Evolutionary conservation across 2,329 filamentous ascomycete species (phyloP), one percentile per base, ranked within the genome.

Genomic region (Zopfia rhizophila): DNA sequence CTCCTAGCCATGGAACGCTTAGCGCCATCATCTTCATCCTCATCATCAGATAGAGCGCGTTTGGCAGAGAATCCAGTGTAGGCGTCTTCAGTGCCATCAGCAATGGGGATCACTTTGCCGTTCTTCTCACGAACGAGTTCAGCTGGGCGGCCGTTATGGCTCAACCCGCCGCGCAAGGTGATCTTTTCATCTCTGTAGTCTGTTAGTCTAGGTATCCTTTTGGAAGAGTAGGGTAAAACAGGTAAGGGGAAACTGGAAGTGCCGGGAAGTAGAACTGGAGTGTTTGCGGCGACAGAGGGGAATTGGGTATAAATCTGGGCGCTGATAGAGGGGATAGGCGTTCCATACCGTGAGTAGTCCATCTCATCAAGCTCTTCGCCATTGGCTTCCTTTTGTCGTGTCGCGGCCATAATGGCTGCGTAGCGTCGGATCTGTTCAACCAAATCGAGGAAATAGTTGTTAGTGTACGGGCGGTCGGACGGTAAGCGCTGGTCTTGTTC

Each of bases 361-460:
- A 78, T 78, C 31, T 79, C 74, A 65, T 78, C 74, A 45, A 77
- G 67, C 32, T 72, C 72, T 61, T 82, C 76, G 49, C 81, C 78
- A 53, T 83, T 79, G 51, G 78, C 79, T 65, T 83, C 79, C 64
- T 85, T 85, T 64, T 88, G 82, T 66, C 90, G 87, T 56, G 86
- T 84, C 58, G 86, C 86, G 55, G 87, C 86, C 63, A 97, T 85
- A 70, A 94, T 89, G 64, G 86, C 84, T 51, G 91, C 92, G 83
- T 96, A 96, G 70, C 90, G 84, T 70, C 87, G 85, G 63, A 97
- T 91, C 83, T 97, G 92, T 72, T 95, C 90, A 72, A 95, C 87
- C 51, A 97, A 86, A 78, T 97, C 93, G 76, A 97, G 88, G 72
- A 97, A 97, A 76, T 97, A 97, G 69, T 90, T 90, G 82, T 89